A percentile compares a stretch with the other conserved stretches of the same genome.
These are phyloP conservation scores for Pichia sp. DNA, from an alignment of 1,139 yeast species.

Conservation along the genomic window DNA sequence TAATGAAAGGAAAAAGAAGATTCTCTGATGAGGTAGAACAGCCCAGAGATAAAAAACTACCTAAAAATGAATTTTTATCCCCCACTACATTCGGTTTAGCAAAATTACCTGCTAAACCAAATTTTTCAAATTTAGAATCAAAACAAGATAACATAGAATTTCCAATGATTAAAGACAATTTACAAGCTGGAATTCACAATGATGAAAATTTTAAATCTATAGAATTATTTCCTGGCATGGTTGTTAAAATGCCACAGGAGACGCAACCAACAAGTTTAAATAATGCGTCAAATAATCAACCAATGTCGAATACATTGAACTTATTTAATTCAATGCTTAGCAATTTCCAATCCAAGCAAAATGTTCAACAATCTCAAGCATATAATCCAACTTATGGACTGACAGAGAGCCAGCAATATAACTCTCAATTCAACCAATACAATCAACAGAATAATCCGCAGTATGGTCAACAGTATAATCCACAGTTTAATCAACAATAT, in stretches of 20 bases:
- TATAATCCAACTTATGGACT: background rate
- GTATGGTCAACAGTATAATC: background rate
- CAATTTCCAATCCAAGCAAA: background rate
- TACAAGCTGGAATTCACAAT: background rate
- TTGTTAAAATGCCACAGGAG: constrained; percentile 9
- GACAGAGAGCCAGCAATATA: background rate
- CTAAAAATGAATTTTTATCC: no score
- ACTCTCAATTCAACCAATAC: background rate
- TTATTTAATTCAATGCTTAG: constrained; percentile 6
- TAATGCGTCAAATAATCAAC: background rate
- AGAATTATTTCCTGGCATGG: constrained; percentile 18
- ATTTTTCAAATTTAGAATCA: constrained; percentile 2
- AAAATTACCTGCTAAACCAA: constrained; percentile 13
- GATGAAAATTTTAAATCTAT: background rate
- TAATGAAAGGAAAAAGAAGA: no score
- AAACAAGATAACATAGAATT: no score
- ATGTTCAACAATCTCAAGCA: no score
- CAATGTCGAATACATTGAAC: constrained; percentile 3
- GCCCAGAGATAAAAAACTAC: no score
- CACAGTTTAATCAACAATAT: background rate
- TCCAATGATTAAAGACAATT: no score
- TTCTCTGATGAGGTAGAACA: no score
- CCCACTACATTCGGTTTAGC: background rate
- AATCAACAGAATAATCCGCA: background rate
- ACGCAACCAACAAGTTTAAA: background rate